Percentiles rank a stretch among this genome's conserved stretches.
Conservation (phyloP, 2,329 filamentous ascomycete genomes). For the Fusarium virguliforme region DNA sequence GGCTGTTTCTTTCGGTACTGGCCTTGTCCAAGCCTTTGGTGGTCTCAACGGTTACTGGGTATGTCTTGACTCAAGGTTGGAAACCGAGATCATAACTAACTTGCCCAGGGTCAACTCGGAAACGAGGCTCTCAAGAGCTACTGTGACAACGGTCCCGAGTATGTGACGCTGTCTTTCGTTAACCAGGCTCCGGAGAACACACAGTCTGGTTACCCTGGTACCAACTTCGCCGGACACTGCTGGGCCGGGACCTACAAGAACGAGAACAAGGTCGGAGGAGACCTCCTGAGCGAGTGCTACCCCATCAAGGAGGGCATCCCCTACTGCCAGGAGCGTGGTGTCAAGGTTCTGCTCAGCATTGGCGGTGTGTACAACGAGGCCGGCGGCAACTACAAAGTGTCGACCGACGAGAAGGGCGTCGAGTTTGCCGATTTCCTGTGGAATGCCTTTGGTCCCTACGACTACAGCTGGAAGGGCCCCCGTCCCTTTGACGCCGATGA, state of each 20-base stretch:
- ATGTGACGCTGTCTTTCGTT: constrained; percentile 59
- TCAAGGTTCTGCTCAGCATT: constrained; percentile 63
- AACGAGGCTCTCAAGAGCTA: constrained; percentile 54
- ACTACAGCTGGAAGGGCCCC: constrained; percentile 53
- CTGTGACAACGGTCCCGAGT: constrained; percentile 58
- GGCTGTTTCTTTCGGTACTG: constrained; percentile 47
- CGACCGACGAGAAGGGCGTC: constrained; percentile 51
- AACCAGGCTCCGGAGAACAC: constrained; percentile 58
- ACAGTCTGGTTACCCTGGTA: constrained; percentile 56
- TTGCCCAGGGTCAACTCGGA: constrained; percentile 56
- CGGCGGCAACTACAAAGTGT: constrained; percentile 56
- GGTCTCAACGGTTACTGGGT: constrained; percentile 62
- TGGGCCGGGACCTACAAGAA: constrained; percentile 50
- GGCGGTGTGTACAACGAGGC: constrained; percentile 54
- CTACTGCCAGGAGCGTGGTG: constrained; percentile 60
- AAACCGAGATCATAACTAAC: constrained; percentile 9
- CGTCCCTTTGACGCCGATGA: constrained; percentile 59
- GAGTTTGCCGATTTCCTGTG: constrained; percentile 60
- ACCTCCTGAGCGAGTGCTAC: constrained; percentile 57
- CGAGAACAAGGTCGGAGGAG: constrained; percentile 47
- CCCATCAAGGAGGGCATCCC: constrained; percentile 59
- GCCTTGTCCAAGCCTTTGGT: constrained; percentile 48
- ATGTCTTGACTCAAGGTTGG: constrained; percentile 20
- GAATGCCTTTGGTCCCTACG: constrained; percentile 58
- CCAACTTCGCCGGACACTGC: constrained; percentile 61